Evolutionary conservation across 192 early-diverging fungal genomes (phyloP).

Genomic region (Backusella parvicylindrica): DNA sequence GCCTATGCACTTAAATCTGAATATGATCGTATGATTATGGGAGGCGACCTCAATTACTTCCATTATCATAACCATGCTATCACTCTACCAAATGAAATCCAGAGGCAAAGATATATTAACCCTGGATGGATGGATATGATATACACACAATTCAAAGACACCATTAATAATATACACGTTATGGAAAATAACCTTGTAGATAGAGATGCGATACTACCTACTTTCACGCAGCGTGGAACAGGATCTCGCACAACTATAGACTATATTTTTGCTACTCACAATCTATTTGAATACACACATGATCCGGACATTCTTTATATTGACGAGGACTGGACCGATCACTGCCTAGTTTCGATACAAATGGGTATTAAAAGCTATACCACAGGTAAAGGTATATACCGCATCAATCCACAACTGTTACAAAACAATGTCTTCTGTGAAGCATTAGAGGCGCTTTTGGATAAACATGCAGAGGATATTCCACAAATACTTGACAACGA

Average conservation of each 20-base stretch:
- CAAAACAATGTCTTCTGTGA: not conserved
- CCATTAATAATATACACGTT: too few species aligned
- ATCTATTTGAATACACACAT: not conserved
- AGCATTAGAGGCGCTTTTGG: not conserved
- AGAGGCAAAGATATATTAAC: too few species aligned
- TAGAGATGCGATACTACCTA: not conserved
- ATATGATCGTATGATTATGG: too few species aligned
- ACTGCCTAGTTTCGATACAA: not conserved
- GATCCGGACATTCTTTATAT: not conserved
- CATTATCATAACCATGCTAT: too few species aligned
- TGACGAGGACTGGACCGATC: not conserved
- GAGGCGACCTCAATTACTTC: too few species aligned
- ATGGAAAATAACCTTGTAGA: too few species aligned
- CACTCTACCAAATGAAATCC: too few species aligned
- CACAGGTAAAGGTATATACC: not conserved
- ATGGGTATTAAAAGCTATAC: not conserved
- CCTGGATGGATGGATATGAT: too few species aligned
- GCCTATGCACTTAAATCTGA: too few species aligned
- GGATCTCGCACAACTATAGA: not conserved
- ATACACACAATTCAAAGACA: too few species aligned
- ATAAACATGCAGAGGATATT: too few species aligned
- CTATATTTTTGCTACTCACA: not conserved
- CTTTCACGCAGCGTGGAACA: not conserved
- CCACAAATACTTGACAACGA: not conserved
- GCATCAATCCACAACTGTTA: not conserved